phyloP scores from a whole-genome alignment of 306 rosid species.

The Sechiopsis laciniata region DNA sequence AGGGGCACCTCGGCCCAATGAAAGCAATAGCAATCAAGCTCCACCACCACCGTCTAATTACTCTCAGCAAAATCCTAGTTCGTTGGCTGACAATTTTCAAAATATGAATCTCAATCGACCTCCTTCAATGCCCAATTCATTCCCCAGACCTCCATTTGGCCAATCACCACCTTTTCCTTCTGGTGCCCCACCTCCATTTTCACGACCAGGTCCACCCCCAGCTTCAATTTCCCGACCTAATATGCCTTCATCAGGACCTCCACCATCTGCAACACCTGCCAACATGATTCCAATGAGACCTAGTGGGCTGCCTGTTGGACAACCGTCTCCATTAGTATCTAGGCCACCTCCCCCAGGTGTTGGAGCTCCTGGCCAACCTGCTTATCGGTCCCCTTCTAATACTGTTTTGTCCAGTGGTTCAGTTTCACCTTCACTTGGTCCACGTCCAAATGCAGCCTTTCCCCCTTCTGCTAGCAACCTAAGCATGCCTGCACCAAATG shows the following conservation, averaged over 20 bases:
- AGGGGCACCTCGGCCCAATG: conserved; percentile 87
- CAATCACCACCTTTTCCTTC: conserved; percentile 52
- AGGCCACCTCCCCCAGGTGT: conserved; percentile 50
- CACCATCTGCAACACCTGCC: conserved; percentile 38
- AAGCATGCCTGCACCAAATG: conserved; percentile 30
- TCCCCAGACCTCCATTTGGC: conserved; percentile 65
- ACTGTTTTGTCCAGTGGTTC: conserved; percentile 40
- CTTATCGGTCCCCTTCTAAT: conserved; percentile 38
- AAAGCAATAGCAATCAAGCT: conserved; percentile 27
- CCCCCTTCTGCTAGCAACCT: conserved; percentile 39
- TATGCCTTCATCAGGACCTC: conserved; percentile 46
- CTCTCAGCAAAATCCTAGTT: conserved; percentile 44
- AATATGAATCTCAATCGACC: conserved; percentile 77
- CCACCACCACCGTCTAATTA: conserved; percentile 53
- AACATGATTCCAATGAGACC: conserved; percentile 30
- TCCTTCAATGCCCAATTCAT: conserved; percentile 54
- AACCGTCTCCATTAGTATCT: conserved; percentile 34
- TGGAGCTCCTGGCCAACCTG: conserved; percentile 35
- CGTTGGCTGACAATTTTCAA: conserved; percentile 48
- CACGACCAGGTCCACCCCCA: conserved; percentile 75
- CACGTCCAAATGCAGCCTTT: conserved; percentile 44
- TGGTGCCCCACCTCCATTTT: conserved; percentile 39
- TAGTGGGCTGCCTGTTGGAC: conserved; percentile 42
- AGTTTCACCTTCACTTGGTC: conserved; percentile 33
- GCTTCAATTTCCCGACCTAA: conserved; percentile 43